These are phyloP conservation scores for Phytopythium ostracodes DNA, from an alignment of 352 stramenopile genomes.

Conservation along the genomic window DNA sequence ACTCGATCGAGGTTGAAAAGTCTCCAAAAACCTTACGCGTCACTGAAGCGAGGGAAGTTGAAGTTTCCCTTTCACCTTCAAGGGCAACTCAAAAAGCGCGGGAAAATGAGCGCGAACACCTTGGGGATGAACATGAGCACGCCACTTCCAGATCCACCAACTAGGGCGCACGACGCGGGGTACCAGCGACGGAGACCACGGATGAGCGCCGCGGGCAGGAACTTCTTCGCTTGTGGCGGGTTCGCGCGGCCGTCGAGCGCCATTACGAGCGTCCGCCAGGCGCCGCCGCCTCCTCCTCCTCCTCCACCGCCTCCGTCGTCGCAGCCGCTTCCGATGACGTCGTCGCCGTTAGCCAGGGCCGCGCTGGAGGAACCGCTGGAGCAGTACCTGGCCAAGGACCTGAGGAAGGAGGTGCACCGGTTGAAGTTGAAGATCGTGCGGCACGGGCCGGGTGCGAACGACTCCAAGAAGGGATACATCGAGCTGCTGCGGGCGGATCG, in stretches of 20 bases:
- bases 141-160: background rate
- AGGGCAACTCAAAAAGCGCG: background rate
- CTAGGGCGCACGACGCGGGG: background rate
- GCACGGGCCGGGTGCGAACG: conserved; percentile 19
- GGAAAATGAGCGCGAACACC: background rate
- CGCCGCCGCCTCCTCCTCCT: background rate
- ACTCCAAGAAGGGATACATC: conserved; percentile 39
- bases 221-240: background rate
- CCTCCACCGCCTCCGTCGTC: background rate
- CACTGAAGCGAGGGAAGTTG: conserved; percentile 7
- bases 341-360: background rate
- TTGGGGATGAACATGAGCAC: background rate
- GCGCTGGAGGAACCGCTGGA: conserved; percentile 30
- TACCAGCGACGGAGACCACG: background rate
- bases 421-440: conserved; percentile 30
- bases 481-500: conserved; percentile 22
- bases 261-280: background rate
- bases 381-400: conserved; percentile 21
- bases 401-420: conserved; percentile 31
- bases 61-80: background rate
- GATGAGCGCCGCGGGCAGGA: conserved; percentile 2
- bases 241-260: background rate
- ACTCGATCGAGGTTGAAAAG: background rate
- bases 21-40: background rate
- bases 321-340: background rate